These are phyloP conservation scores for Nakaseomyces delphensis DNA, from an alignment of 1,139 yeast species.

Conservation along the genomic window DNA sequence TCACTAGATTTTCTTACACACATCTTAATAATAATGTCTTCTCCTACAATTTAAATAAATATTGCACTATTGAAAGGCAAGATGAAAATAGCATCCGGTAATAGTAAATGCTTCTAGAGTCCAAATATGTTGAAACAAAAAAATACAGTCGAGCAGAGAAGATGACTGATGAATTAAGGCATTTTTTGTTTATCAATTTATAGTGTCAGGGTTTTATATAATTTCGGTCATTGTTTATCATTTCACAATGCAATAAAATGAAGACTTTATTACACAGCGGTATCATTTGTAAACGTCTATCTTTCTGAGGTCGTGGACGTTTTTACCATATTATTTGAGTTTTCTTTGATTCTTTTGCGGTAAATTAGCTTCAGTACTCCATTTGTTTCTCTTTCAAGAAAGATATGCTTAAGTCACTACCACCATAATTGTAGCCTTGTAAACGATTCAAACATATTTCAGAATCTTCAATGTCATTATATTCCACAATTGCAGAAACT, in stretches of 20 bases:
- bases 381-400: conserved; percentile 30
- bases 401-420: conserved; percentile 57
- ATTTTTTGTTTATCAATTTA: neutral
- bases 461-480: conserved; percentile 61
- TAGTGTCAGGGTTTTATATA: neutral
- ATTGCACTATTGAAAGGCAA: too few species aligned
- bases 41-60: too few species aligned
- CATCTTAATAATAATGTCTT: too few species aligned
- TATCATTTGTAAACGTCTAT: neutral
- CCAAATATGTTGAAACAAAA: neutral
- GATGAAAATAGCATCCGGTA: too few species aligned
- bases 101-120: too few species aligned
- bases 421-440: conserved; percentile 77
- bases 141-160: neutral
- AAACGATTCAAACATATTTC: conserved; percentile 66
- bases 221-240: neutral
- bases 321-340: neutral
- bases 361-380: too few species aligned
- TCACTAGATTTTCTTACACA: too few species aligned
- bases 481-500: conserved; percentile 75
- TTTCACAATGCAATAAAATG: neutral
- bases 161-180: neutral
- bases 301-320: neutral
- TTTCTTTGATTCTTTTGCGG: neutral
- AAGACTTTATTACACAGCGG: neutral